phyloP scores from a whole-genome alignment of 2,329 filamentous ascomycete genomes.

The Byssothecium circinans region DNA sequence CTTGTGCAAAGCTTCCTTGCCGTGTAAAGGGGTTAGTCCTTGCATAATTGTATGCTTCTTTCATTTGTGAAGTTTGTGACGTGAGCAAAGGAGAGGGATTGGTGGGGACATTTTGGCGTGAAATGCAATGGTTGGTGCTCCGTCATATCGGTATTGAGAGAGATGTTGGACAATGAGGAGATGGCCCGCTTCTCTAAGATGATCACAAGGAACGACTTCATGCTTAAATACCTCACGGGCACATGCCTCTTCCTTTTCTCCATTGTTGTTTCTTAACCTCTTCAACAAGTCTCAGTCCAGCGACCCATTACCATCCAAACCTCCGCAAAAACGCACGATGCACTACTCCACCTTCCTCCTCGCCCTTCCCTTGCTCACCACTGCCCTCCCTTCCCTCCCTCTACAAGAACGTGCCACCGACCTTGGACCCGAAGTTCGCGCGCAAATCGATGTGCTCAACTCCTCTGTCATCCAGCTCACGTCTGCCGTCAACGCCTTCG shows the following conservation, averaged over 20 bases:
- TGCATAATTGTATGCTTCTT: no score
- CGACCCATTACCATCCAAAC: background rate
- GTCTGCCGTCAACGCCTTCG: constrained; percentile 23
- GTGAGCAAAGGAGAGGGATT: no score
- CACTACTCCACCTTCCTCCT: background rate
- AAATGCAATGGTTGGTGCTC: no score
- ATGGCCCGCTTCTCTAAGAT: no score
- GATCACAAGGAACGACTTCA: no score
- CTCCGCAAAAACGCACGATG: background rate
- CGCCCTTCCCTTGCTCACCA: background rate
- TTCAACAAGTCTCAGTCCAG: background rate
- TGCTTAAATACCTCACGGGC: no score
- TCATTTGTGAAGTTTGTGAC: no score
- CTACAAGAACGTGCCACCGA: background rate
- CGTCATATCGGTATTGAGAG: no score
- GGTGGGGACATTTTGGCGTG: no score
- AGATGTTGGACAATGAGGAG: no score
- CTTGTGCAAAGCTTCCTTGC: background rate
- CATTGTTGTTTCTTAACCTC: background rate
- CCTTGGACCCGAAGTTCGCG: constrained; percentile 13
- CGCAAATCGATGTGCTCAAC: constrained; percentile 19
- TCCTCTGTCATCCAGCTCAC: constrained; percentile 18
- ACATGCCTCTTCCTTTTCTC: no score
- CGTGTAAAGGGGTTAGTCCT: no score
- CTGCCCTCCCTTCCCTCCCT: background rate